phyloP scores from a whole-genome alignment of 306 rosid species.

The Adenanthera pavonina region DNA sequence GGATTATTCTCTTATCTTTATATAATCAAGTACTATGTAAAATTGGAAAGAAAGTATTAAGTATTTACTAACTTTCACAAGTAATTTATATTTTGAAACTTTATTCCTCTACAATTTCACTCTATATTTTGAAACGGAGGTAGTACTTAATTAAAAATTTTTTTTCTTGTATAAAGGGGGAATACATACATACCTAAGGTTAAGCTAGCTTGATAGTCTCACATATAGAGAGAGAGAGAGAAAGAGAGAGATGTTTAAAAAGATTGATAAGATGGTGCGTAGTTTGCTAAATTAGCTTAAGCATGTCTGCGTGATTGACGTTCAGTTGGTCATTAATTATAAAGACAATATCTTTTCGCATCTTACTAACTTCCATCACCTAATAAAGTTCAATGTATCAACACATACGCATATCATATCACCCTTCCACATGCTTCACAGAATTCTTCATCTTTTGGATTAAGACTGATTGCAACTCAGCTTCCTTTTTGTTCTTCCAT shows the following conservation, averaged over 20 bases:
- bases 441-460: not conserved
- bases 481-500: not conserved
- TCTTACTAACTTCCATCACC: conserved; percentile 53
- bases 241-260: conserved; percentile 17
- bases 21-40: too few species aligned
- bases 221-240: not conserved
- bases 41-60: too few species aligned
- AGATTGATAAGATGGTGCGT: conserved; percentile 32
- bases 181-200: too few species aligned
- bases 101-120: too few species aligned
- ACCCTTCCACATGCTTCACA: conserved; percentile 32
- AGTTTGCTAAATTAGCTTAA: conserved; percentile 21
- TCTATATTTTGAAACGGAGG: too few species aligned
- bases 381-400: conserved; percentile 41
- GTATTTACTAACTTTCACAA: too few species aligned
- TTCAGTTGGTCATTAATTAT: conserved; percentile 45
- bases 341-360: conserved; percentile 50
- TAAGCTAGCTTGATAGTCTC: conserved; percentile 26
- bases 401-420: conserved; percentile 11
- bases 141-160: too few species aligned
- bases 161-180: too few species aligned
- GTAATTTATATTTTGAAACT: too few species aligned
- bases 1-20: too few species aligned
- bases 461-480: not conserved
- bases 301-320: conserved; percentile 64